A percentile compares a stretch with the other conserved stretches of the same genome.
Conservation (phyloP, 768 basidiomycete species). For the Pulveroboletus ravenelii region DNA sequence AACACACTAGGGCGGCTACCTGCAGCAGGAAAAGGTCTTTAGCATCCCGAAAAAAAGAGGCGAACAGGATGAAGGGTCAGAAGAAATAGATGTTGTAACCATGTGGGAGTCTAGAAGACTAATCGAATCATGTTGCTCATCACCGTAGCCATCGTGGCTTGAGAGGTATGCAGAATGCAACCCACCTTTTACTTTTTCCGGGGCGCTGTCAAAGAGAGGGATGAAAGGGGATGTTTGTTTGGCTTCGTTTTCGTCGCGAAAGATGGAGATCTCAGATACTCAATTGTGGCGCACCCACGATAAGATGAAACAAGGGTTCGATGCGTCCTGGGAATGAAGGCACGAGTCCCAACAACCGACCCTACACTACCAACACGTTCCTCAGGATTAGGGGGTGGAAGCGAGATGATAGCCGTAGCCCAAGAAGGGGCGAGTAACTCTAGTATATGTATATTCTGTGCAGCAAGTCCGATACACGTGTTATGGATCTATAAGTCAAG, state of each 20-base stretch:
- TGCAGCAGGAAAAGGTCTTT: conserved; percentile 5
- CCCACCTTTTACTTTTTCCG: conserved; percentile 9
- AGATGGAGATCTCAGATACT: background rate
- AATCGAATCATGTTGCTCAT: conserved; percentile 79
- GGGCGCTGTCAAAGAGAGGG: too few relatives aligned
- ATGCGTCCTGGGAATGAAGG: background rate
- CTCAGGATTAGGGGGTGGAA: conserved; percentile 6
- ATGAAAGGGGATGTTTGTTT: conserved; percentile 8
- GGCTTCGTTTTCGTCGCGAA: conserved; percentile 5
- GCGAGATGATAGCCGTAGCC: conserved; percentile 1
- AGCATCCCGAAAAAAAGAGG: conserved; percentile 6
- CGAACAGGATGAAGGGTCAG: conserved; percentile 16
- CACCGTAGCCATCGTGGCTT: conserved; percentile 14
- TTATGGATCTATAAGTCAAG: conserved; percentile 10
- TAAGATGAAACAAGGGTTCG: conserved; percentile 2
- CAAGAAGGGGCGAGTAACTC: conserved; percentile 19
- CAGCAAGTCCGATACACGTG: conserved; percentile 11
- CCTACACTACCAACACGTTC: conserved; percentile 3
- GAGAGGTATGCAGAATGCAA: background rate
- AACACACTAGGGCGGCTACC: conserved; percentile 1
- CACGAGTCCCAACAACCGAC: background rate
- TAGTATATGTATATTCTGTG: conserved; percentile 9
- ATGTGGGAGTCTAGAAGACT: conserved; percentile 85
- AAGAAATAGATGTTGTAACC: conserved; percentile 49
- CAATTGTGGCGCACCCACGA: background rate